These are phyloP conservation scores for Ascochyta pisi DNA, from an alignment of 2,329 filamentous ascomycete species.

Conservation along the genomic window DNA sequence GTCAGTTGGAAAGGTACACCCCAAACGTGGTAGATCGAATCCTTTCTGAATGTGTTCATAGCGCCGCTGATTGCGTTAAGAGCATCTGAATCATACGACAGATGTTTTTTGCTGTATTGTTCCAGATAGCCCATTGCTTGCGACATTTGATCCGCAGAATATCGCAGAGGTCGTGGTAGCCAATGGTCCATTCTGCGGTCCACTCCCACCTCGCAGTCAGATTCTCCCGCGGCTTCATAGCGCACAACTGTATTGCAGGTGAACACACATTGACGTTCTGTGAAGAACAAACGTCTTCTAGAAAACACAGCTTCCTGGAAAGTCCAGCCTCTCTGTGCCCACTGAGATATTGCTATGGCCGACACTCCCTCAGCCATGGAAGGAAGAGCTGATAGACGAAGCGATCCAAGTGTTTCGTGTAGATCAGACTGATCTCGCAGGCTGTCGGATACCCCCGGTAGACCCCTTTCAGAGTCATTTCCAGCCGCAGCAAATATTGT, in stretches of 20 bases:
- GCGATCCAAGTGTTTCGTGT: not conserved
- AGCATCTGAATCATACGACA: not conserved
- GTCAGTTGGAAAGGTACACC: not conserved
- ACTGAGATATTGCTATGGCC: not conserved
- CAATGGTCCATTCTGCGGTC: too few species aligned
- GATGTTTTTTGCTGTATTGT: not conserved
- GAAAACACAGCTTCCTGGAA: not conserved
- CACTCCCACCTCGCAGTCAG: too few species aligned
- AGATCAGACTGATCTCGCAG: not conserved
- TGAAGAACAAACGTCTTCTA: not conserved
- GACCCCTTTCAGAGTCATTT: not conserved
- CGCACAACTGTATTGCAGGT: not conserved
- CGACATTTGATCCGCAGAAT: too few species aligned
- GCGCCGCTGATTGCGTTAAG: not conserved
- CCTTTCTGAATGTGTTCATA: not conserved
- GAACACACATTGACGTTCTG: not conserved
- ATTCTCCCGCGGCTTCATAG: not conserved
- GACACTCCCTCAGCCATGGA: not conserved
- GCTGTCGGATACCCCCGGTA: not conserved
- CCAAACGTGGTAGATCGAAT: not conserved
- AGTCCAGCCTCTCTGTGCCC: not conserved
- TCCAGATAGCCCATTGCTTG: too few species aligned
- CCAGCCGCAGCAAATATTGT: not conserved
- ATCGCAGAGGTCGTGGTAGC: too few species aligned
- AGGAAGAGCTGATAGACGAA: not conserved